Conservation (phyloP, 805 yeast species). For the Starmerella floricola region DNA sequence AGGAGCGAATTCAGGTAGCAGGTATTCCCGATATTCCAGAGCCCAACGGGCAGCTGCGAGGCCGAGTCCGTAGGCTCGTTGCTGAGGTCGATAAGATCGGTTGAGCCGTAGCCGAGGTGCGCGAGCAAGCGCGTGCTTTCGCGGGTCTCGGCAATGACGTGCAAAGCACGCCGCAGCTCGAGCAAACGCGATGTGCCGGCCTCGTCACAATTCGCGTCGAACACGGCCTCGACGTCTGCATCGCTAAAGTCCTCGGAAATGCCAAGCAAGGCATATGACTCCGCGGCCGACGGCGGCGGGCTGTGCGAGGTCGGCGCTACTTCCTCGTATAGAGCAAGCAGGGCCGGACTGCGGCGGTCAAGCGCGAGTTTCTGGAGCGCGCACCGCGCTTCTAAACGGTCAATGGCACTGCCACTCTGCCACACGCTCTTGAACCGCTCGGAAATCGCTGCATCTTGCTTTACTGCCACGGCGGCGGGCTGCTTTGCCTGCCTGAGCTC, state of each 20-base stretch:
- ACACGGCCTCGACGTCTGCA: constrained; percentile 66
- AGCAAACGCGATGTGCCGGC: constrained; percentile 40
- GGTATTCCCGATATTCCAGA: constrained; percentile 90
- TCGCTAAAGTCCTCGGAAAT: constrained; percentile 44
- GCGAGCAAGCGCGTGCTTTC: constrained; percentile 41
- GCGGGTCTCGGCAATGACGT: constrained; percentile 42
- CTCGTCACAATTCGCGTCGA: constrained; percentile 45
- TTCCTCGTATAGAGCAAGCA: constrained; percentile 9
- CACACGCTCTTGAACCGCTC: constrained; percentile 7
- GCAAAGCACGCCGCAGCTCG: constrained; percentile 45
- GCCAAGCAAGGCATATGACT: constrained; percentile 44
- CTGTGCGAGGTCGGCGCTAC: constrained; percentile 1
- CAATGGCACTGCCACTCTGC: background rate
- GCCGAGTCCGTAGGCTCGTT: background rate
- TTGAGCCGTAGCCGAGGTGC: constrained; percentile 48
- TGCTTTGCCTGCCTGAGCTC: no score
- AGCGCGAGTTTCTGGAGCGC: constrained; percentile 12
- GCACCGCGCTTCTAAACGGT: constrained; percentile 8
- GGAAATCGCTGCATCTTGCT: background rate
- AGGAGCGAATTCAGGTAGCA: constrained; percentile 84
- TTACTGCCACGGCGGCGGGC: no score
- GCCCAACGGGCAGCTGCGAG: constrained; percentile 68
- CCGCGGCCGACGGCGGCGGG: constrained; percentile 30
- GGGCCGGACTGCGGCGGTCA: background rate
- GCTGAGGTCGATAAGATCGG: constrained; percentile 26